Conservation (phyloP, 1,139 yeast genomes). For the Debaryomycetaceae sp. region DNA sequence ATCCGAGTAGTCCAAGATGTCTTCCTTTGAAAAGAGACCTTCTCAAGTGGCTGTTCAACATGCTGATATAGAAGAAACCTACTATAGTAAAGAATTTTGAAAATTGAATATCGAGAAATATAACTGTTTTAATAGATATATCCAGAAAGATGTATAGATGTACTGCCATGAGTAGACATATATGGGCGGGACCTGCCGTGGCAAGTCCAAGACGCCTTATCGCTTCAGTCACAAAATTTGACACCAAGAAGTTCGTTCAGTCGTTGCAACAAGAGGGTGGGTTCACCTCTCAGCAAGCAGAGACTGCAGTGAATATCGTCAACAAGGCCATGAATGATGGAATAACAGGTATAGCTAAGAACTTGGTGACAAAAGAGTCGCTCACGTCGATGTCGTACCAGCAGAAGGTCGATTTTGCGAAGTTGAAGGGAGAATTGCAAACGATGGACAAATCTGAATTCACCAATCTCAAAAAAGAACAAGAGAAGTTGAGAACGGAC, state of each 20-base stretch:
- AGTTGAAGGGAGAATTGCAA: slow-evolving; percentile 84
- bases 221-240: slow-evolving; percentile 54
- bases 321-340: slow-evolving; percentile 81
- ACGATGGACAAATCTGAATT: slow-evolving; percentile 86
- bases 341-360: slow-evolving; percentile 66
- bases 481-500: slow-evolving; percentile 80
- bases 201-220: slow-evolving; percentile 11
- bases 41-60: not conserved
- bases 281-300: slow-evolving; percentile 73
- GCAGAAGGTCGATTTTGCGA: slow-evolving; percentile 95
- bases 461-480: slow-evolving; percentile 78
- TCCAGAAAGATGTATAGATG: slow-evolving; percentile 1
- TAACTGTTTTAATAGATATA: too few relatives aligned
- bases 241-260: slow-evolving; percentile 73
- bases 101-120: not conserved
- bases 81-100: not conserved
- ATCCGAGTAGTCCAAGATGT: not conserved
- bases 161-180: not conserved
- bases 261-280: slow-evolving; percentile 66
- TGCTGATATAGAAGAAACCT: not conserved
- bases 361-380: slow-evolving; percentile 77
- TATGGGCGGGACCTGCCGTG: not conserved
- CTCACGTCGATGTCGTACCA: slow-evolving; percentile 84
- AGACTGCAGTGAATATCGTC: slow-evolving; percentile 73
- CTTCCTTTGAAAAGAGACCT: not conserved